Evolutionary conservation across 441 rosid species (phyloP).

Genomic region (Gossypium aridum): DNA sequence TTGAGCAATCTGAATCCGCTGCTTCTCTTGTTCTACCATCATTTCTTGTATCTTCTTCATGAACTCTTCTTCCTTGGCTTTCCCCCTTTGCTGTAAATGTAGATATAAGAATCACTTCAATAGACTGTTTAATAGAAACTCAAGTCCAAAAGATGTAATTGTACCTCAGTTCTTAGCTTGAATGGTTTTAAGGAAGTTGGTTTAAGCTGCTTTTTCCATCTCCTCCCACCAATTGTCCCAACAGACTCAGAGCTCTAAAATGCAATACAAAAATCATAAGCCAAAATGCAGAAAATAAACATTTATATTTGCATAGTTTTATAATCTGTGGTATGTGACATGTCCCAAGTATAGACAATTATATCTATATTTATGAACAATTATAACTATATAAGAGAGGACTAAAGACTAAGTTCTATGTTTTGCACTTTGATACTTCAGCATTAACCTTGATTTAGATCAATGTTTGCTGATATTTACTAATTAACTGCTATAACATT

Average conservation of each 20-base stretch:
- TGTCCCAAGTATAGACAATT: background rate
- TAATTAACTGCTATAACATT: no score
- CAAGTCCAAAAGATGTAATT: constrained; percentile 5
- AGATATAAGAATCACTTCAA: constrained; percentile 7
- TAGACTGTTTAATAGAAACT: background rate
- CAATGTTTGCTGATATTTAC: no score
- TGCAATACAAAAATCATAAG: background rate
- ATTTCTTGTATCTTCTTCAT: constrained; percentile 65
- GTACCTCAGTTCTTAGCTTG: constrained; percentile 83
- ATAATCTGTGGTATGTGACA: background rate
- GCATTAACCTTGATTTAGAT: no score
- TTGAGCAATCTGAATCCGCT: constrained; percentile 77
- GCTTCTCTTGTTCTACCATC: constrained; percentile 60
- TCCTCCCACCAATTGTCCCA: constrained; percentile 55
- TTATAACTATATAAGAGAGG: background rate
- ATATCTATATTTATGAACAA: background rate
- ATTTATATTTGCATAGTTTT: background rate
- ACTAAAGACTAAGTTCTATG: background rate
- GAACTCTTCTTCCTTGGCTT: constrained; percentile 76
- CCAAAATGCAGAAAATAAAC: background rate
- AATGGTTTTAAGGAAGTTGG: constrained; percentile 71
- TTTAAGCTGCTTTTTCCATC: constrained; percentile 69
- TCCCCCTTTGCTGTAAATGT: constrained; percentile 75
- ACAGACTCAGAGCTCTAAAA: constrained; percentile 70
- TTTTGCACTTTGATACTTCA: no score